Percentiles rank a stretch among this genome's conserved stretches.
Conservation (phyloP, 2,329 filamentous ascomycete species). For the Phialemoniopsis sp. region DNA sequence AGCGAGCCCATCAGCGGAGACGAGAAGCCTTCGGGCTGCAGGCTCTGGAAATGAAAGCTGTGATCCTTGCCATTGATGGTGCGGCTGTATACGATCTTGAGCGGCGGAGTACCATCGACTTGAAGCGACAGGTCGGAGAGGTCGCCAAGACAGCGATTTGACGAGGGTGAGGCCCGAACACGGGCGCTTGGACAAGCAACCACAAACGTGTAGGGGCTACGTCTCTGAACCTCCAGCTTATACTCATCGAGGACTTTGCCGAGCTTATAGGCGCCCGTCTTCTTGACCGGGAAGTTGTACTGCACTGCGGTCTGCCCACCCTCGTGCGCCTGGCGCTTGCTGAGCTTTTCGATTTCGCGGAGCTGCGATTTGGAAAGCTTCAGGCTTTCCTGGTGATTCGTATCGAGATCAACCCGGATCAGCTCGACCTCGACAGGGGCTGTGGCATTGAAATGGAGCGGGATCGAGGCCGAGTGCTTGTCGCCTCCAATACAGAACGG, state of each 20-base stretch:
- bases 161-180: slow-evolving; percentile 56
- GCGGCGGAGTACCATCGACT: slow-evolving; percentile 81
- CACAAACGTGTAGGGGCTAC: slow-evolving; percentile 73
- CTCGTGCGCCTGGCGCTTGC: slow-evolving; percentile 62
- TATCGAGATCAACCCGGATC: slow-evolving; percentile 77
- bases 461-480: slow-evolving; percentile 61
- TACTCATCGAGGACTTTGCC: slow-evolving; percentile 87
- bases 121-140: slow-evolving; percentile 80
- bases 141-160: slow-evolving; percentile 77
- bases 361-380: slow-evolving; percentile 71
- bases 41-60: slow-evolving; percentile 85
- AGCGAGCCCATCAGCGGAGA: slow-evolving; percentile 69
- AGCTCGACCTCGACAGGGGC: slow-evolving; percentile 85
- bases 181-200: slow-evolving; percentile 79
- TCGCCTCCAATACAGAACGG: slow-evolving; percentile 75
- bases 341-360: slow-evolving; percentile 66
- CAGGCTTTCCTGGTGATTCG: slow-evolving; percentile 74
- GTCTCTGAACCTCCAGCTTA: slow-evolving; percentile 83
- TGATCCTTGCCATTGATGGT: slow-evolving; percentile 79
- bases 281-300: slow-evolving; percentile 73
- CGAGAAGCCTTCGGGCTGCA: slow-evolving; percentile 81
- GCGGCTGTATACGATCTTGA: slow-evolving; percentile 90
- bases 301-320: slow-evolving; percentile 56
- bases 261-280: slow-evolving; percentile 82
- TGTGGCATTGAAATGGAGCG: slow-evolving; percentile 91